Conservation (phyloP, 2,329 filamentous ascomycete genomes). For the Colletotrichum gloeosporioides region DNA sequence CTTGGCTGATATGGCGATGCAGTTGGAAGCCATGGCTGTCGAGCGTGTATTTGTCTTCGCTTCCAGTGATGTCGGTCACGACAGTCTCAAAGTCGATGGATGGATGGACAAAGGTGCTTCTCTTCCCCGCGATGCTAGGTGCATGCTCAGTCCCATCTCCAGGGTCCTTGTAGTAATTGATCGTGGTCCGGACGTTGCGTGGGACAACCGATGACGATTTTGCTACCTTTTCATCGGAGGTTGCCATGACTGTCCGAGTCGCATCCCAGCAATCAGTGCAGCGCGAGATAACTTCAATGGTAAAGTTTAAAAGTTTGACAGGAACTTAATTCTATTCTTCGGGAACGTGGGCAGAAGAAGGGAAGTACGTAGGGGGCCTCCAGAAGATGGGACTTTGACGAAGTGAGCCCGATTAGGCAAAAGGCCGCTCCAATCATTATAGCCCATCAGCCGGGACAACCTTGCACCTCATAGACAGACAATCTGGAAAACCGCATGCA, state of each 20-base stretch:
- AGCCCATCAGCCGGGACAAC: neutral
- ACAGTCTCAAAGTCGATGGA: constrained; percentile 24
- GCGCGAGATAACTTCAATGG: neutral
- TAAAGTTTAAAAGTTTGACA: neutral
- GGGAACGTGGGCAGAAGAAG: neutral
- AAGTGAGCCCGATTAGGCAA: neutral
- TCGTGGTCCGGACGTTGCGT: constrained; percentile 40
- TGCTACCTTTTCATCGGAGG: neutral
- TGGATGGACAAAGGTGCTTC: neutral
- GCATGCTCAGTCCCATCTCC: constrained; percentile 3
- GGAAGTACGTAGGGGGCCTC: neutral
- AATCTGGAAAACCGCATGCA: neutral
- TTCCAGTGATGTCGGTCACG: constrained; percentile 43
- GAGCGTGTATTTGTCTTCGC: constrained; percentile 43
- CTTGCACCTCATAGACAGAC: neutral
- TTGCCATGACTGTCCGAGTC: neutral
- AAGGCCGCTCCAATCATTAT: neutral
- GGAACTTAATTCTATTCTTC: neutral
- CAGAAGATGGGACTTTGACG: neutral
- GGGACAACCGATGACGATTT: neutral
- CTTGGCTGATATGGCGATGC: constrained; percentile 31
- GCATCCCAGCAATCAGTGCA: neutral
- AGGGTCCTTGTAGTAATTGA: constrained; percentile 13
- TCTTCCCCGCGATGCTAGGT: constrained; percentile 13
- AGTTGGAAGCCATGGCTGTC: constrained; percentile 48